Evolutionary conservation across 257 asterid species (phyloP), one percentile per base, ranked within the genome.

Genomic region (Rauvolfia tetraphylla): DNA sequence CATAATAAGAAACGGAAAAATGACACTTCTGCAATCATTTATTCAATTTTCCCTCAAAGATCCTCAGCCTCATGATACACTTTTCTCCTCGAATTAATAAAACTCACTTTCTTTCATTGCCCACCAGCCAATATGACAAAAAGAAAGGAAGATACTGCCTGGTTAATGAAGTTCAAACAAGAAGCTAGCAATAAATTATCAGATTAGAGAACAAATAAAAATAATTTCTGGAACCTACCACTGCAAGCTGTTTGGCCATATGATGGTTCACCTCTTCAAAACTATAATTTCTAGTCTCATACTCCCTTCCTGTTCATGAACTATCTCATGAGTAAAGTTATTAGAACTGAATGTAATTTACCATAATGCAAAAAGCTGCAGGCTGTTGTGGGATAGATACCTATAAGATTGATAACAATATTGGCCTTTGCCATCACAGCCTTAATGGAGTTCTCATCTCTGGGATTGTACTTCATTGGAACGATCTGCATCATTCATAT

Each of bases 341-440:
- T 44, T 57, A 57, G 17, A 59, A 56, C 12, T 41, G 34, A 42
- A 51, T 53, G 41, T 54, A 67, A 29, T 22, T 39, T 4, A 68
- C 13, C 63, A 31, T 36, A 66, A 56, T 27, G 39, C 71, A 66
- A 22, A 62, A 77, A 49, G 12, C 42, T 7, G 57, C 59, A 17
- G 44, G 25, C 63, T 36, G 68, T n/a, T 41, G 63, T n/a, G 39
- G 46, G 38, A 14, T 29, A 48, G 73, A 7, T 86, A 95, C 98
- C 98, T n/a, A 95, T 90, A 81, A 95, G 99, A 84, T 95, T 93
- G 78, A 95, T 95, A 70, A 95, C 97, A 85, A 95, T 97, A 80
- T 95, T 95, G 74, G 97, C 98, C 88, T 95, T 95, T 68, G 98
- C 99, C 99, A 95, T 91, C 79, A 88, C 97, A 27, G 98, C 99